A percentile compares a stretch with the other conserved stretches of the same genome.
Conservation (phyloP, 306 rosid genomes). For the Rosa rugosa region DNA sequence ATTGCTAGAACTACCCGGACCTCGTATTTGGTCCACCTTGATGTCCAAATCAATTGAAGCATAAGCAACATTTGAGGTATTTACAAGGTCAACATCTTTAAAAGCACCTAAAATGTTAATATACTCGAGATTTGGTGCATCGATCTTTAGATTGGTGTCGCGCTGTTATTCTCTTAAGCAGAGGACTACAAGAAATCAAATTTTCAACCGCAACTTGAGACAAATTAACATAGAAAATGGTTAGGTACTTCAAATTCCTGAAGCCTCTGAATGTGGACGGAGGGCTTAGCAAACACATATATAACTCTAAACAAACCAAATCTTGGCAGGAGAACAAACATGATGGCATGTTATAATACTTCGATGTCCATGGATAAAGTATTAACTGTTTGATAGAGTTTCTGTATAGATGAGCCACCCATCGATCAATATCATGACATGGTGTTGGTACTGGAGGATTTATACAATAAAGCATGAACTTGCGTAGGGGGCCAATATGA, state of each 20-base stretch:
- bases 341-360: background rate
- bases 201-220: too few relatives aligned
- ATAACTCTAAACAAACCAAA: too few relatives aligned
- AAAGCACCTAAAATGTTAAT: background rate
- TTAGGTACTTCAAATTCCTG: too few relatives aligned
- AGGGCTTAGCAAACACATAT: too few relatives aligned
- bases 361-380: background rate
- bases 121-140: background rate
- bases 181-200: too few relatives aligned
- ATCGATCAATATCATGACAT: background rate
- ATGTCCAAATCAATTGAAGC: background rate
- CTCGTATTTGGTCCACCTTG: too few relatives aligned
- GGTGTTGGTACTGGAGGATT: too few relatives aligned
- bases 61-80: conserved; percentile 41
- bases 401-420: background rate
- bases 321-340: background rate
- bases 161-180: too few relatives aligned
- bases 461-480: conserved; percentile 31
- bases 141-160: too few relatives aligned
- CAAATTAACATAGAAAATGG: too few relatives aligned
- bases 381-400: background rate
- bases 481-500: conserved; percentile 45
- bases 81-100: conserved; percentile 40
- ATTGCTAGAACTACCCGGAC: conserved; percentile 29
- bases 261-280: too few relatives aligned